Evolutionary conservation across 345 rosid species (phyloP), one percentile per base, ranked within the genome.

Genomic region (Hirschfeldia incana): DNA sequence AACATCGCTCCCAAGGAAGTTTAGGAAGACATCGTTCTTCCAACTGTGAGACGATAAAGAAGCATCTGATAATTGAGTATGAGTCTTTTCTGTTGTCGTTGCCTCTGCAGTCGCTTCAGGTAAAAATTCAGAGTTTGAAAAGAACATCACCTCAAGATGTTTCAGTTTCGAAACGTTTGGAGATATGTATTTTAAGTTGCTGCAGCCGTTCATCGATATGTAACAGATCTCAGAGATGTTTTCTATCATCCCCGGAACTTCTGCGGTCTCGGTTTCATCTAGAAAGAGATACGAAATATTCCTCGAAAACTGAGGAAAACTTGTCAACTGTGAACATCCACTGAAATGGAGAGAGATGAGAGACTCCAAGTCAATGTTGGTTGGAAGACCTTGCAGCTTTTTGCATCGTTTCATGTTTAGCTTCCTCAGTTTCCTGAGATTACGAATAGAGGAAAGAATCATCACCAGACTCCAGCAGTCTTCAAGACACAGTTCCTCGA

Each of bases 401-500:
- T 5, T n/a, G 67, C 67, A 63, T n/a, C 67, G 13, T 30, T 32
- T 62, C 67, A 62, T 30, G 67, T 62, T 21, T 30, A 62, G 39
- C 21, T 62, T 62, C 39, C 37, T 30, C 10, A 63, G 42, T 30
- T 16, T 63, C 26, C 30, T 30, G 21, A 63, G 67, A 63, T 63
- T 13, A 8, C 67, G 67, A 32, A 63, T 63, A 32, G 67, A 63
- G 26, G 67, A 32, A 32, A 26, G 17, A 32, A 63, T 6, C 42
- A 0, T n/a, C 42, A 7, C 9, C 42, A 63, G 67, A 13, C 42
- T 63, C 37, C 67, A 32, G 26, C 67, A 63, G 32, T 63, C 67
- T 63, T 15, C 42, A n/a, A 63, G 67, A 63, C 13, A 32, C 11
- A 63, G 37, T 30, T 63, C 67, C 67, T 63, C 67, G 42, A 63